A percentile compares a stretch with the other conserved stretches of the same genome.
These are phyloP conservation scores for Botryosphaeria dothidea DNA, from an alignment of 2,329 filamentous ascomycete genomes.

Conservation along the genomic window DNA sequence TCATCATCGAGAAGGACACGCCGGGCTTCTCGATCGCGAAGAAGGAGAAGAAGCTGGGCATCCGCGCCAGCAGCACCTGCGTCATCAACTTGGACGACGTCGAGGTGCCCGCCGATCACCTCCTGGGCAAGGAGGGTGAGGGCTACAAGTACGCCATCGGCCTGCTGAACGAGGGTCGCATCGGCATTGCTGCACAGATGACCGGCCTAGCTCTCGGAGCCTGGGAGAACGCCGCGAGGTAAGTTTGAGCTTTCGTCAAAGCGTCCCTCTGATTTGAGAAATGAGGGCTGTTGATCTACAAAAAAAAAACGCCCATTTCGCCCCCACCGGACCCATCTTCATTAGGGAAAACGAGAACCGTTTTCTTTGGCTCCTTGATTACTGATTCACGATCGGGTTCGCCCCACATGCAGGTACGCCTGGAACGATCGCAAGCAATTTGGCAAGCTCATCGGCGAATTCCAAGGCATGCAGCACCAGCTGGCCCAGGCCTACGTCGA, in stretches of 20 bases:
- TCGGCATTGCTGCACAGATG: slow-evolving; percentile 98
- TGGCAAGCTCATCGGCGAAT: slow-evolving; percentile 87
- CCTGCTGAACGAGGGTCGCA: slow-evolving; percentile 92
- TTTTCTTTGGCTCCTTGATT: too few relatives aligned
- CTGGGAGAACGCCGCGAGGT: slow-evolving; percentile 89
- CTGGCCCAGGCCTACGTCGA: slow-evolving; percentile 95
- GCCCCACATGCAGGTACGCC: slow-evolving; percentile 63
- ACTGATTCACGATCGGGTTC: neutral
- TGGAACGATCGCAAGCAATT: slow-evolving; percentile 99
- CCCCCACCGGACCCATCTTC: neutral
- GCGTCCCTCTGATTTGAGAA: neutral
- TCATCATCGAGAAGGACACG: slow-evolving; percentile 87
- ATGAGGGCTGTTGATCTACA: neutral
- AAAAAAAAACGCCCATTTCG: neutral
- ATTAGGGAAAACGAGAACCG: slow-evolving; percentile 3
- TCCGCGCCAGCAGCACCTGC: slow-evolving; percentile 92
- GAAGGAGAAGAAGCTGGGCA: slow-evolving; percentile 99
- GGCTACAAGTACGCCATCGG: slow-evolving; percentile 98
- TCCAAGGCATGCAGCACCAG: slow-evolving; percentile 99
- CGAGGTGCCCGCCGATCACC: slow-evolving; percentile 80
- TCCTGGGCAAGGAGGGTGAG: slow-evolving; percentile 84
- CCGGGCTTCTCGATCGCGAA: slow-evolving; percentile 94
- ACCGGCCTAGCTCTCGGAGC: slow-evolving; percentile 92
- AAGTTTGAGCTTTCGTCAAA: slow-evolving; percentile 39
- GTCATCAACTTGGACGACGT: slow-evolving; percentile 98